Evolutionary conservation across 148 eudicot genomes (phyloP).

Genomic region (Fagopyrum homotropicum): DNA sequence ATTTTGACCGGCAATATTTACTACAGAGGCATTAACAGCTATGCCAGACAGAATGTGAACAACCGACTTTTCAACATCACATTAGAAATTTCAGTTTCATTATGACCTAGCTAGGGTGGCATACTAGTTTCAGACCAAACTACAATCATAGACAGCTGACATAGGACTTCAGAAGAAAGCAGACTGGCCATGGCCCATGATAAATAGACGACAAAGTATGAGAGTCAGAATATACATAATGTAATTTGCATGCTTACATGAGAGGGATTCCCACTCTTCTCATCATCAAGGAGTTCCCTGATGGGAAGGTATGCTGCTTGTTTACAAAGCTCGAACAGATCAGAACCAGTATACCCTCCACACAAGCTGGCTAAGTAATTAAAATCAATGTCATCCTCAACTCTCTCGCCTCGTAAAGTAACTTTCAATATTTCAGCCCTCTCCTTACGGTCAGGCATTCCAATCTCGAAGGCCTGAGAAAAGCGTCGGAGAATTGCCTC

Average conservation of each 20-base stretch:
- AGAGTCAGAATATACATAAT: background rate
- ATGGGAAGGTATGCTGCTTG: constrained; percentile 93
- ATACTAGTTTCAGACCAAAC: background rate
- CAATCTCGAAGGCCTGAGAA: constrained; percentile 95
- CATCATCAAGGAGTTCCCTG: constrained; percentile 75
- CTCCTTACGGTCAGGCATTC: constrained; percentile 64
- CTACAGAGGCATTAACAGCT: too few relatives aligned
- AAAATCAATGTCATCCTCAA: constrained; percentile 59
- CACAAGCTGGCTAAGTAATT: constrained; percentile 60
- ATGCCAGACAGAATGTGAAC: too few relatives aligned
- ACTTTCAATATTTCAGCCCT: constrained; percentile 75
- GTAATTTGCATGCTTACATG: constrained; percentile 28
- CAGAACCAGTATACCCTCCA: constrained; percentile 91
- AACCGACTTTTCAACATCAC: background rate
- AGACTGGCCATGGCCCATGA: background rate
- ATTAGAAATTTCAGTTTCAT: background rate
- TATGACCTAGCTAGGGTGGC: background rate
- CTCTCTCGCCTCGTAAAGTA: constrained; percentile 67
- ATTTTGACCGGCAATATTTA: background rate
- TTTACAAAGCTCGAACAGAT: constrained; percentile 79
- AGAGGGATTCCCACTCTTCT: constrained; percentile 62
- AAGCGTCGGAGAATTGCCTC: constrained; percentile 95
- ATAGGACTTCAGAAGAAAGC: background rate
- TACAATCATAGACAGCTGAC: background rate
- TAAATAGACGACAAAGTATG: background rate